A percentile compares a stretch with the other conserved stretches of the same genome.
These are phyloP conservation scores for Platanus orientalis DNA, from an alignment of 164 flowering plant genomes.

Conservation along the genomic window DNA sequence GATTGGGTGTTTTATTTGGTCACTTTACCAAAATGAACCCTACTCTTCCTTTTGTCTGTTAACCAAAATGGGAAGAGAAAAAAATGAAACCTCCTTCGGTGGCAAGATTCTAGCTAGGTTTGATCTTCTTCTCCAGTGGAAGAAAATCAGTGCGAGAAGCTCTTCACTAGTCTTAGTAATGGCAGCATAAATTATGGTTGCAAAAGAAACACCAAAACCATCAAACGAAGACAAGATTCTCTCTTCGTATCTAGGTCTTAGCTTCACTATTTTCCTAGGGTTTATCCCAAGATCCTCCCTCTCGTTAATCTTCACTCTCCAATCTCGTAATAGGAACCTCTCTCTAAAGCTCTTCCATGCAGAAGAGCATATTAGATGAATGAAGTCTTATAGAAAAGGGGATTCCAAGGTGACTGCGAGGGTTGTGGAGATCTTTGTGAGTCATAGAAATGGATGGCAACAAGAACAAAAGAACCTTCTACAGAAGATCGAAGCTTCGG, in stretches of 20 bases:
- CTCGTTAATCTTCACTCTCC: conserved; percentile 26
- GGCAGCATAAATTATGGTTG: conserved; percentile 8
- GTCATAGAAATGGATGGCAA: conserved; percentile 76
- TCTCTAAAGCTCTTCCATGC: too few relatives aligned
- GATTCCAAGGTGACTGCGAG: too few relatives aligned
- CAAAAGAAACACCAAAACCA: conserved; percentile 8
- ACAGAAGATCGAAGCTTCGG: conserved; percentile 48
- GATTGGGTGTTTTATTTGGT: too few relatives aligned
- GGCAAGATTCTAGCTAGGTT: too few relatives aligned
- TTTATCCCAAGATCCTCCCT: conserved; percentile 34
- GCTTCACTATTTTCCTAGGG: conserved; percentile 45
- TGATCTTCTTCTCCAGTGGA: too few relatives aligned
- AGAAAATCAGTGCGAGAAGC: too few relatives aligned
- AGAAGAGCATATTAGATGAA: conserved; percentile 51
- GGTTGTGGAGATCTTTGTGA: too few relatives aligned
- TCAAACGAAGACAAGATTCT: conserved; percentile 15
- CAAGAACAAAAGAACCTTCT: conserved; percentile 60
- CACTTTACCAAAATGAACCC: too few relatives aligned
- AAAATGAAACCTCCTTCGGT: too few relatives aligned
- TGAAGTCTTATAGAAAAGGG: conserved; percentile 50
- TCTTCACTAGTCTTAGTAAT: conserved; percentile 6
- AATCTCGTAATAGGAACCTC: conserved; percentile 37
- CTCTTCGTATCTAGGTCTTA: conserved; percentile 42
- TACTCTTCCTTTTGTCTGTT: too few relatives aligned
- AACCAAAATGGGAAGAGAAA: too few relatives aligned